These are phyloP conservation scores for Tanacetum coccineum DNA, from an alignment of 129 eudicot genomes.

Conservation along the genomic window DNA sequence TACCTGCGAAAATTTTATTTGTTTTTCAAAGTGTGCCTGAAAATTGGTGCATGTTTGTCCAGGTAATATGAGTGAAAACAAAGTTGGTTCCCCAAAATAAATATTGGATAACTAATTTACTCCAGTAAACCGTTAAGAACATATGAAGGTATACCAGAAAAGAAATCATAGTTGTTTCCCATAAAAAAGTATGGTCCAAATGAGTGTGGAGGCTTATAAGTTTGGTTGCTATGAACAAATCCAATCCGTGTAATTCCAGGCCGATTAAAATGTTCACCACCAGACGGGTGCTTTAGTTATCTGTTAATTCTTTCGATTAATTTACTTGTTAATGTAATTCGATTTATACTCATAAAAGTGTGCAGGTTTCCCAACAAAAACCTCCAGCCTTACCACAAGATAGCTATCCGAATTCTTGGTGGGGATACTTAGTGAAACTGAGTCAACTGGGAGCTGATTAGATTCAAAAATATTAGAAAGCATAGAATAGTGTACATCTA, in stretches of 20 bases:
- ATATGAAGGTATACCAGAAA: conserved; percentile 44
- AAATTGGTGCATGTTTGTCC: too few species aligned
- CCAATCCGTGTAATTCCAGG: conserved; percentile 53
- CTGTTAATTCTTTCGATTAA: too few species aligned
- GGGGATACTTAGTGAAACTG: conserved; percentile 53
- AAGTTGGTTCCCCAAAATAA: neutral
- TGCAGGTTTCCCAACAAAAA: too few species aligned
- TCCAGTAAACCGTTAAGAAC: neutral
- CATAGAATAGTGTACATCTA: too few species aligned
- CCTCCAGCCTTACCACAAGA: conserved; percentile 38
- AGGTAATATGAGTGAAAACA: neutral
- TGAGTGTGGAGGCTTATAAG: conserved; percentile 55
- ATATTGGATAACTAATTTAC: neutral
- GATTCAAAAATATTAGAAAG: conserved; percentile 14
- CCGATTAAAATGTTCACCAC: conserved; percentile 52
- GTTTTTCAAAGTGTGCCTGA: too few species aligned
- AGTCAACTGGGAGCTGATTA: conserved; percentile 57
- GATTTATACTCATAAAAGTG: too few species aligned
- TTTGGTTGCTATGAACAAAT: conserved; percentile 61
- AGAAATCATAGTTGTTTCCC: conserved; percentile 39
- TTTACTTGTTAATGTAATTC: too few species aligned
- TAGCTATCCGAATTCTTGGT: conserved; percentile 40
- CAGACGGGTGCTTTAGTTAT: too few species aligned
- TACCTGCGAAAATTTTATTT: too few species aligned
- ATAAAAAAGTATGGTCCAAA: conserved; percentile 73